Conservation (phyloP, 306 rosid species). For the Quercus agrifolia region DNA sequence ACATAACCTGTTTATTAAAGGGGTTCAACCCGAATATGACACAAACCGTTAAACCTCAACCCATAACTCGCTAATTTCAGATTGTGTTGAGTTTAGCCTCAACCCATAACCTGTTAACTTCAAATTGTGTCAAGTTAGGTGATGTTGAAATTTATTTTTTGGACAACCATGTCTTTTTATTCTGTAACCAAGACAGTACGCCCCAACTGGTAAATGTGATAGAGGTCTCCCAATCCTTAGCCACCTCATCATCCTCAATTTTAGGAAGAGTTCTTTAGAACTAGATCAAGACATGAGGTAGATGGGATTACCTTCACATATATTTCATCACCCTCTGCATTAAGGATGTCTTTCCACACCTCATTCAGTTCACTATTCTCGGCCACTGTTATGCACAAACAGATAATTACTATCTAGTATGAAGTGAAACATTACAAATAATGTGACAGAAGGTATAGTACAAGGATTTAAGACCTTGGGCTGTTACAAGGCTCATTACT, state of each 20-base stretch:
- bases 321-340: constrained; percentile 97
- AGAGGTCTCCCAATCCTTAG: background rate
- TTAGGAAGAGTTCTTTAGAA: background rate
- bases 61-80: too few species aligned
- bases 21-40: too few species aligned
- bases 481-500: constrained; percentile 97
- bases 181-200: background rate
- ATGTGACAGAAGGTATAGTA: constrained; percentile 2
- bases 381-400: constrained; percentile 57
- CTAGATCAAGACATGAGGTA: background rate
- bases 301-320: constrained; percentile 71
- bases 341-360: constrained; percentile 91
- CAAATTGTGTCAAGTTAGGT: background rate
- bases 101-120: too few species aligned
- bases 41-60: too few species aligned
- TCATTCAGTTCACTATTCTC: constrained; percentile 79
- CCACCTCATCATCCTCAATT: background rate
- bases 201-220: background rate
- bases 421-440: background rate
- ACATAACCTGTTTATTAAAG: too few species aligned
- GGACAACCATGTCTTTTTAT: background rate
- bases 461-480: constrained; percentile 66
- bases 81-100: too few species aligned
- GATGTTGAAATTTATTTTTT: too few species aligned
- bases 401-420: constrained; percentile 6